phyloP scores from a whole-genome alignment of 2,329 filamentous ascomycete species.

The Alternaria ventricosa region DNA sequence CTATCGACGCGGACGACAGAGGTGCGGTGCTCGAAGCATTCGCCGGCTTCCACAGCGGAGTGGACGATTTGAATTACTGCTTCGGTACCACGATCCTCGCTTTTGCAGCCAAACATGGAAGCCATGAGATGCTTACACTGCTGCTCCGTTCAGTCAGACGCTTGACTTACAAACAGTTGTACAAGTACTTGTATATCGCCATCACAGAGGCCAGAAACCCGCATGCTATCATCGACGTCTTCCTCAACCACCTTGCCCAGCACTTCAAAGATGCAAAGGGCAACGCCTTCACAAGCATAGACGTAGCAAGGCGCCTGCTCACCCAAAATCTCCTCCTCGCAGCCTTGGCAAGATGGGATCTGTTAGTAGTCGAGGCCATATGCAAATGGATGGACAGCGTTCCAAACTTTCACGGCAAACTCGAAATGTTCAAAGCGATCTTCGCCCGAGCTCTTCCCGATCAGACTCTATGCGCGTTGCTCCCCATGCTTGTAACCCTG shows the following conservation, averaged over 20 bases:
- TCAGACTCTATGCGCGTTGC: neutral
- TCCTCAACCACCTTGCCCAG: too few species aligned
- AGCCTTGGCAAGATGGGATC: too few species aligned
- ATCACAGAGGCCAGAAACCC: too few species aligned
- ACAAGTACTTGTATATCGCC: too few species aligned
- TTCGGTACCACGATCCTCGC: too few species aligned
- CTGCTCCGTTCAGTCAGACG: too few species aligned
- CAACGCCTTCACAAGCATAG: neutral
- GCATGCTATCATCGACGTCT: too few species aligned
- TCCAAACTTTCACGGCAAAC: neutral
- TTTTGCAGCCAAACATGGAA: too few species aligned
- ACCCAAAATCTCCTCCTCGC: neutral
- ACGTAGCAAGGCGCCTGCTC: neutral
- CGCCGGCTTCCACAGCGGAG: neutral
- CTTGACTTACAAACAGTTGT: too few species aligned
- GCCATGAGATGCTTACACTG: too few species aligned
- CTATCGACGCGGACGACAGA: fast-evolving
- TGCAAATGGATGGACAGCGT: neutral
- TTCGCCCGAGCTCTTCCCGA: neutral
- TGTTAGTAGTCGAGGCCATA: too few species aligned
- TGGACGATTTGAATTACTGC: neutral
- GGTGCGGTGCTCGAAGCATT: neutral
- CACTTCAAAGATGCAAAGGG: too few species aligned
- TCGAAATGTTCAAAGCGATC: neutral
- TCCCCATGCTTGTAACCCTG: neutral